Conservation (phyloP, 805 yeast genomes). For the Wickerhamomyces rabaulensis region DNA sequence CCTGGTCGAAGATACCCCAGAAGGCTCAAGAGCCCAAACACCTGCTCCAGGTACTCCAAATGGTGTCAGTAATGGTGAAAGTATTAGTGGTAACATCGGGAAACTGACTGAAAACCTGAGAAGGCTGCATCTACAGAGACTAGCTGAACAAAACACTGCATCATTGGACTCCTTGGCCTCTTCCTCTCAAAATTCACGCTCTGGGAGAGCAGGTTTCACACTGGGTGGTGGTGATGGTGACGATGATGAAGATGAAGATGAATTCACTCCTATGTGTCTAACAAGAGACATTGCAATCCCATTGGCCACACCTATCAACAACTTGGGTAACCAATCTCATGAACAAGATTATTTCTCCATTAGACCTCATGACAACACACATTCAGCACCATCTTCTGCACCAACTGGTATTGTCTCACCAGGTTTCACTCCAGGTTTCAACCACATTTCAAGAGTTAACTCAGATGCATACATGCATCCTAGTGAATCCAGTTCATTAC, state of each 20-base stretch:
- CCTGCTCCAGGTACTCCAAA: slow-evolving; percentile 25
- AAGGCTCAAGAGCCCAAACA: slow-evolving; percentile 25
- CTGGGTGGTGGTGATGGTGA: slow-evolving; percentile 10
- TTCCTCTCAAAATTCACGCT: not conserved
- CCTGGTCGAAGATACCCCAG: slow-evolving; percentile 27
- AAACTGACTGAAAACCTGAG: slow-evolving; percentile 47
- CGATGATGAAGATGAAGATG: slow-evolving; percentile 22
- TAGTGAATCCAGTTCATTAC: slow-evolving; percentile 7
- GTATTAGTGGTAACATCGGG: slow-evolving; percentile 24
- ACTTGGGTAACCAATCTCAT: slow-evolving; percentile 2
- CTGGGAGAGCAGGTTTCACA: slow-evolving; percentile 7
- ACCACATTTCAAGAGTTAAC: slow-evolving; percentile 53
- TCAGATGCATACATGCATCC: slow-evolving; percentile 33
- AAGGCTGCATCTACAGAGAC: slow-evolving; percentile 44
- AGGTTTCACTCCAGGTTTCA: slow-evolving; percentile 49
- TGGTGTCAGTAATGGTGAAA: slow-evolving; percentile 13
- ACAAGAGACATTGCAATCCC: slow-evolving; percentile 1
- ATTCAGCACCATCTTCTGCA: not conserved
- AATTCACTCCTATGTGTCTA: slow-evolving; percentile 12
- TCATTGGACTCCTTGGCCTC: slow-evolving; percentile 18
- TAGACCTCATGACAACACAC: slow-evolving; percentile 5
- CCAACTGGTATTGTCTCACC: slow-evolving; percentile 28
- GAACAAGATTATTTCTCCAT: slow-evolving; percentile 33
- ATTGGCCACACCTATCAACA: slow-evolving; percentile 23
- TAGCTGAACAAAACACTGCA: slow-evolving; percentile 31